Conservation (phyloP, 768 basidiomycete species). For the Rhodotorula kratochvilovae region DNA sequence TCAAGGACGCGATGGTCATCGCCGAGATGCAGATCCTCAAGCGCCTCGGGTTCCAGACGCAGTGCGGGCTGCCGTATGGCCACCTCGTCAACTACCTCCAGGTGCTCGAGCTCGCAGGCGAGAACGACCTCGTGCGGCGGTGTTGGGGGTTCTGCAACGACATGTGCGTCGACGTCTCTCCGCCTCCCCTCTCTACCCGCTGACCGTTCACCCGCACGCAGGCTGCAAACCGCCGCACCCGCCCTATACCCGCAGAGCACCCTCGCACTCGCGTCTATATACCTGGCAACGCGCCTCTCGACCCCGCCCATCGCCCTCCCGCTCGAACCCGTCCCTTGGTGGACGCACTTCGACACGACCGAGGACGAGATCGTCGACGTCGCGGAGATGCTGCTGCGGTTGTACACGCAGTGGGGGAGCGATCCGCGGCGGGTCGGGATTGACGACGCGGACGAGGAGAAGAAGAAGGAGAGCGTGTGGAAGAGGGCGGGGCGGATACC, state of each 20-base stretch:
- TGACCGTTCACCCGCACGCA: slow-evolving; percentile 46
- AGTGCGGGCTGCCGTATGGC: slow-evolving; percentile 86
- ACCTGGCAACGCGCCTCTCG: slow-evolving; percentile 66
- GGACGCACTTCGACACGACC: slow-evolving; percentile 81
- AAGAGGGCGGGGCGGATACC: slow-evolving; percentile 19
- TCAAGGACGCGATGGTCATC: slow-evolving; percentile 88
- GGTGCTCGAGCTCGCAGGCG: slow-evolving; percentile 74
- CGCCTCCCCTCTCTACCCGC: slow-evolving; percentile 56
- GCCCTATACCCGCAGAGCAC: slow-evolving; percentile 81
- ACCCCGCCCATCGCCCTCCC: slow-evolving; percentile 61
- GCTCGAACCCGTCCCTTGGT: slow-evolving; percentile 71
- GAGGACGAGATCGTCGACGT: slow-evolving; percentile 37
- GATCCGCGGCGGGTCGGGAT: slow-evolving; percentile 46
- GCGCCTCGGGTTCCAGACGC: slow-evolving; percentile 88
- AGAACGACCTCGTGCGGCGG: slow-evolving; percentile 63
- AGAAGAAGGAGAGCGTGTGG: slow-evolving; percentile 27
- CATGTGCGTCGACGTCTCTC: slow-evolving; percentile 63
- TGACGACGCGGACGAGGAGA: background rate
- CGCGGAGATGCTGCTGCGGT: slow-evolving; percentile 22
- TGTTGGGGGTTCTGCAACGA: slow-evolving; percentile 98
- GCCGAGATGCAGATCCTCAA: slow-evolving; percentile 98
- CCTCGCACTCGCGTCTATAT: slow-evolving; percentile 82
- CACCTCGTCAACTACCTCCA: slow-evolving; percentile 91
- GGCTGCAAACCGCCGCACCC: slow-evolving; percentile 89
- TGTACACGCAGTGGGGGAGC: slow-evolving; percentile 39